Base-by-base conservation (phyloP, 768 basidiomycete species). In the Tulasnella sp. region DNA sequence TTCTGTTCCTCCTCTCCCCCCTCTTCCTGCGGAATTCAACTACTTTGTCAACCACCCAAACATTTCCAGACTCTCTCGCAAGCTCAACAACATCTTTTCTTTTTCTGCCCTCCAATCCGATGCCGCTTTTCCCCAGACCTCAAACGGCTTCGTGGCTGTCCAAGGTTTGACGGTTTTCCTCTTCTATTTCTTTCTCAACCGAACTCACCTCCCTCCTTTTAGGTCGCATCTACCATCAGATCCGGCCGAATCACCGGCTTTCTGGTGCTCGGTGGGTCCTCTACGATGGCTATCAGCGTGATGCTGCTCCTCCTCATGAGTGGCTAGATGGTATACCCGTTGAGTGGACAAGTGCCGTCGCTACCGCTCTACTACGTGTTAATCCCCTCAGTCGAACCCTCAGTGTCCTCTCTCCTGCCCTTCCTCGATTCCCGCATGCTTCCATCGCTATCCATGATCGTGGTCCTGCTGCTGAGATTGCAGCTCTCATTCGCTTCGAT, bases 221-320 rank as follows among this genome's bases (percentile, higher is more conserved):
- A 49, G 48, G 48, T 0, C 62, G 63, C 15, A 49, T 71, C 1
- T 71, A 71, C 40, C 70, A 71, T 54, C 64, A 67, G 1, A 50
- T 71, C 4, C 63, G 67, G 2, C 65, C 69, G 1, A 60, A 50
- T 9, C 68, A 69, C 42, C 9, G 59, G 0, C 60, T 64, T 39
- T 70, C 67, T 1, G 66, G 64, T 2, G 59, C 70, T 4, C 62
- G 63, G 1, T 71, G 70, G 70, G 58, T 71, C 6, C 49, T 71
- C 4, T 69, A 69, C 52, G 68, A 71, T 45, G 67, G 67, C 1
- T 67, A 68, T 19, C 17, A 42, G n/a, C 14, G 11, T 2, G n/a
- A 42, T 2, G 7, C 40, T 17, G 29, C 40, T 41, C 60, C 56
- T 32, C 54, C 43, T 19, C n/a, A 50, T 5, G 19, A 40, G 2